Base-by-base conservation (phyloP, 2,329 filamentous ascomycete genomes). In the Achaetomium macrosporum region DNA sequence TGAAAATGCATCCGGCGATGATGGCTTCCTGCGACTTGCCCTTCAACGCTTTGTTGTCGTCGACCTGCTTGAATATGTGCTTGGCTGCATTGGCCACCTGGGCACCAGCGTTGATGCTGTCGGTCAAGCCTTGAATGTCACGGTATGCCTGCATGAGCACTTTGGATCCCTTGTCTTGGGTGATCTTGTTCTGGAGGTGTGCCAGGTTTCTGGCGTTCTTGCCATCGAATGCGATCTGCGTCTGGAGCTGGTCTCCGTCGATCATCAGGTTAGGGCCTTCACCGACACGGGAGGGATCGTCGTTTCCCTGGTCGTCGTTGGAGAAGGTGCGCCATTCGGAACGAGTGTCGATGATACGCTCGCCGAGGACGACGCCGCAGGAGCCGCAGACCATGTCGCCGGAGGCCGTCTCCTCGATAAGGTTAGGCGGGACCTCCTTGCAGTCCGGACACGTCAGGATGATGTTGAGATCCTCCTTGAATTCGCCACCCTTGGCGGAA, bases 281-380 rank as follows among this genome's bases (percentile, higher is more conserved):
- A 75, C 93, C 93, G 60, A 99, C 92, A 90, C 93, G 93, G 54
- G 90, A 96, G 5, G 95, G 93, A 62, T 99, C 93, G 63, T 97
- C 95, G 65, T 88, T 91, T 65, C 89, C 90, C 69, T 96, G 90
- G 68, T 99, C 95, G 66, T 99, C 93, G 68, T 97, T 97, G 67
- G 91, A 90, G 73, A 99, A 99, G 1, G 93, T 99, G 68, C 93
- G 89, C 93, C 93, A 99, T 74, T 99, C 93, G 44, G 90, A 96
- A 57, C 95, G 87, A 56, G 89, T 95, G 68, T 99, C 95, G 66
- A 99, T 91, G 68, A 93, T 90, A 60, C 90, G 87, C 65, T 92
- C 88, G 55, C 88, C 87, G 30, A 99, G 81, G 6, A 99, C 93
- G 33, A 96, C 78, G 36, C 93, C 93, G 65, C 93, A 99, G 57